Percentiles rank a stretch among this genome's conserved stretches.
Conservation (phyloP, 2,329 filamentous ascomycete genomes). For the Dothideomycetes sp. region DNA sequence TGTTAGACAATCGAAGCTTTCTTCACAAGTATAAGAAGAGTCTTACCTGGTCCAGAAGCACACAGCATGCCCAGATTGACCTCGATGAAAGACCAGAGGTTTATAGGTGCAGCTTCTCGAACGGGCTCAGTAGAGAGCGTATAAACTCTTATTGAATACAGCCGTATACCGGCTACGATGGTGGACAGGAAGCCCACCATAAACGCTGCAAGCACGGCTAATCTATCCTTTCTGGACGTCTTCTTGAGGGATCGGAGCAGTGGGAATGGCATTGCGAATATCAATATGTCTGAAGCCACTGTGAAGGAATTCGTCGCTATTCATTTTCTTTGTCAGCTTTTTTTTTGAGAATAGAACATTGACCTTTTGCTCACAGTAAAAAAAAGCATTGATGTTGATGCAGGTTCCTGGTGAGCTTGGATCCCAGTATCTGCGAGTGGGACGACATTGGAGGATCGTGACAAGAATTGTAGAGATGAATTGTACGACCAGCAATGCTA, state of each 20-base stretch:
- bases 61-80: slow-evolving; percentile 26
- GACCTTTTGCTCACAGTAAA: too few relatives aligned
- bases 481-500: not conserved
- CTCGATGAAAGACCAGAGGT: slow-evolving; percentile 26
- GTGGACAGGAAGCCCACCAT: slow-evolving; percentile 21
- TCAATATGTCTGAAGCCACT: not conserved
- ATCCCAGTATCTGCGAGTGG: not conserved
- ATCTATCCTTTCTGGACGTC: not conserved
- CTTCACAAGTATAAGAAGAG: too few relatives aligned
- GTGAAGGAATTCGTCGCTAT: not conserved
- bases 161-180: slow-evolving; percentile 23
- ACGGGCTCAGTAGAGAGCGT: slow-evolving; percentile 21
- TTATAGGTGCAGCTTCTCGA: slow-evolving; percentile 22
- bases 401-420: not conserved
- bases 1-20: too few relatives aligned
- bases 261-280: not conserved
- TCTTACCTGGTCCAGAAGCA: slow-evolving; percentile 24
- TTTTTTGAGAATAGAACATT: too few relatives aligned
- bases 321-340: too few relatives aligned
- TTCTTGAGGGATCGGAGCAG: not conserved
- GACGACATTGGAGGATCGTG: not conserved
- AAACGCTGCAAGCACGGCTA: slow-evolving; percentile 16
- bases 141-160: slow-evolving; percentile 25
- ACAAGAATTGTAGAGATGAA: not conserved
- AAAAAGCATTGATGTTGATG: too few relatives aligned